These are phyloP conservation scores for Penicillium psychrofluorescens DNA, from an alignment of 495 filamentous ascomycete genomes.

Conservation along the genomic window DNA sequence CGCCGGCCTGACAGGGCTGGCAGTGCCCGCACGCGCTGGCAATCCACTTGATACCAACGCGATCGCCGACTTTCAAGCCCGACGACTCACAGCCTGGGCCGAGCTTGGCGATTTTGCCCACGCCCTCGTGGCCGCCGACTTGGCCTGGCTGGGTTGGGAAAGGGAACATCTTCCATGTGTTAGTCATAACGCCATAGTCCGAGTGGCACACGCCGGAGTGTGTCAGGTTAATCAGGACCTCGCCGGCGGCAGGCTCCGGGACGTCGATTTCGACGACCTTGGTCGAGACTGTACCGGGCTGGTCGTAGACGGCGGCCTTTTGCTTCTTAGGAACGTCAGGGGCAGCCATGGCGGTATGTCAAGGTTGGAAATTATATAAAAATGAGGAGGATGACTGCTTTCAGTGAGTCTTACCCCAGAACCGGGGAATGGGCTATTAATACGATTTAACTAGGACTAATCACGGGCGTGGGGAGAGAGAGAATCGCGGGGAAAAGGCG, in stretches of 20 bases:
- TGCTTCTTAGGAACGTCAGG: slow-evolving; percentile 52
- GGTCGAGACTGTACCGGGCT: slow-evolving; percentile 61
- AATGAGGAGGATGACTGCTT: too few species aligned
- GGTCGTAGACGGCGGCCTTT: slow-evolving; percentile 63
- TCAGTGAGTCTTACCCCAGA: too few species aligned
- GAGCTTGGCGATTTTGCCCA: slow-evolving; percentile 55
- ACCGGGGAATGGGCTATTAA: too few species aligned
- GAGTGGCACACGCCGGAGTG: slow-evolving; percentile 68
- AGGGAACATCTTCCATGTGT: slow-evolving; percentile 50
- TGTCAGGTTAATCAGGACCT: slow-evolving; percentile 64
- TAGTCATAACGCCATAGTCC: slow-evolving; percentile 57
- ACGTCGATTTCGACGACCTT: slow-evolving; percentile 59
- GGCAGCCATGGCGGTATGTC: slow-evolving; percentile 11
- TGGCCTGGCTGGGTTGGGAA: slow-evolving; percentile 56
- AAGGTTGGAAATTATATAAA: too few species aligned
- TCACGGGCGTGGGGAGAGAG: too few species aligned
- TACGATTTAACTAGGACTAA: too few species aligned
- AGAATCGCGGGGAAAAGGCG: too few species aligned
- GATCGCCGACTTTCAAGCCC: slow-evolving; percentile 55
- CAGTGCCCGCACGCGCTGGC: slow-evolving; percentile 43
- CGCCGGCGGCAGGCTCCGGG: slow-evolving; percentile 55
- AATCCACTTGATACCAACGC: slow-evolving; percentile 56
- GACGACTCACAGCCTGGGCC: slow-evolving; percentile 43
- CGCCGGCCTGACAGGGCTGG: slow-evolving; percentile 48
- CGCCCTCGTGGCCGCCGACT: slow-evolving; percentile 58